phyloP scores from a whole-genome alignment of 2,329 filamentous ascomycete species.

The Aureobasidium sp. region DNA sequence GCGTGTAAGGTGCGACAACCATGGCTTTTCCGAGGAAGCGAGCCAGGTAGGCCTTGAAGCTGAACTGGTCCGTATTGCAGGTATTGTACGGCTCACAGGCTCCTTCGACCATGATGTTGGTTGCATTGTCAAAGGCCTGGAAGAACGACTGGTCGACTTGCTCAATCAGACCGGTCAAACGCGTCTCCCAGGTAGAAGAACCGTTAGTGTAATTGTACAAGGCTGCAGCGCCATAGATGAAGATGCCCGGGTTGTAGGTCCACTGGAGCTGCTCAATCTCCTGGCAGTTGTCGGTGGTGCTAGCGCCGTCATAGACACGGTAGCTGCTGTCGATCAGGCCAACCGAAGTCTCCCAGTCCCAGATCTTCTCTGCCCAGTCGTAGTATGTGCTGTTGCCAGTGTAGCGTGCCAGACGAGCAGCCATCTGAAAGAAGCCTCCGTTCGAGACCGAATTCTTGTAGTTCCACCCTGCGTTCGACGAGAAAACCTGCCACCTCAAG shows the following conservation, averaged over 20 bases:
- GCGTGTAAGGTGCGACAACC: conserved; percentile 37
- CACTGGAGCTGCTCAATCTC: conserved; percentile 40
- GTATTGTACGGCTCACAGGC: conserved; percentile 51
- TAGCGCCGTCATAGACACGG: conserved; percentile 40
- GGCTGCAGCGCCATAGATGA: conserved; percentile 48
- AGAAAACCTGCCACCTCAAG: conserved; percentile 78
- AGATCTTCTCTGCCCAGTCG: conserved; percentile 50
- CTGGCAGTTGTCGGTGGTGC: conserved; percentile 38
- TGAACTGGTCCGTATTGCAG: conserved; percentile 66
- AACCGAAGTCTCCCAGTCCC: conserved; percentile 34
- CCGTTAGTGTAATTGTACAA: conserved; percentile 49
- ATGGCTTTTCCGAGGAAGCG: conserved; percentile 52
- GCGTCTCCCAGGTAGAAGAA: conserved; percentile 40
- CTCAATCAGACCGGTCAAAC: conserved; percentile 53
- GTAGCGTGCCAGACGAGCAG: conserved; percentile 44
- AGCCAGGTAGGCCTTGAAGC: conserved; percentile 68
- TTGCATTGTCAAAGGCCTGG: conserved; percentile 42
- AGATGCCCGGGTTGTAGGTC: conserved; percentile 46
- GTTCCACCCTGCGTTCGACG: conserved; percentile 59
- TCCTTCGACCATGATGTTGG: conserved; percentile 56
- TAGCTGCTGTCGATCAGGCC: conserved; percentile 46
- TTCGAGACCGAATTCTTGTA: conserved; percentile 83
- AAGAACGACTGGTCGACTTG: conserved; percentile 47
- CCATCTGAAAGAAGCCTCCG: conserved; percentile 75
- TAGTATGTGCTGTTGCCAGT: conserved; percentile 47